phyloP scores from a whole-genome alignment of 2,329 filamentous ascomycete species.

The Clarireedia homoeocarpa region DNA sequence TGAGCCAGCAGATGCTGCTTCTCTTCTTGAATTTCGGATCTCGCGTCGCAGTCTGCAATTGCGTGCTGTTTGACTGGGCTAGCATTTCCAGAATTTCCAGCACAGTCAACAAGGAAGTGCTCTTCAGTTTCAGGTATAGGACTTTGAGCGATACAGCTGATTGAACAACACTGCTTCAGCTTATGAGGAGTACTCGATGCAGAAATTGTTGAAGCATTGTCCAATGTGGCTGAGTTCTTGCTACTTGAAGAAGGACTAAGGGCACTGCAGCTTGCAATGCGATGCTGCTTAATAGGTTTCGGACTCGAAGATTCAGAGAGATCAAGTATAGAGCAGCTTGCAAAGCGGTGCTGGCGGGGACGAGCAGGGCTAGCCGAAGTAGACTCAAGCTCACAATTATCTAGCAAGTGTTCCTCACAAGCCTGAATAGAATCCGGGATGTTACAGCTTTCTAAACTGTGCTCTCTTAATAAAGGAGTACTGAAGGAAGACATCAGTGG shows the following conservation, averaged over 20 bases:
- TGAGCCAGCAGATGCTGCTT: background rate
- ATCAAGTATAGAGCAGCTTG: background rate
- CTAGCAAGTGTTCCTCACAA: background rate
- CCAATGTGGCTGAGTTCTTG: background rate
- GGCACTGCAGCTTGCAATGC: background rate
- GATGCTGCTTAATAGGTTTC: background rate
- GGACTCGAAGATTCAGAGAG: background rate
- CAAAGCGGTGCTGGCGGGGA: background rate
- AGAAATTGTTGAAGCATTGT: background rate
- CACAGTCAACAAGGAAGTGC: background rate
- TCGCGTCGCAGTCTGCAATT: background rate
- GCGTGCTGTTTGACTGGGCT: constrained; percentile 1
- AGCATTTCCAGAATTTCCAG: background rate
- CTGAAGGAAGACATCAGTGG: too few relatives aligned
- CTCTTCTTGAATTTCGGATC: background rate
- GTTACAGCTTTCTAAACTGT: constrained; percentile 7
- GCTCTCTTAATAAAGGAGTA: background rate
- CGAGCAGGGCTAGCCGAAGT: background rate
- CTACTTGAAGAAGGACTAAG: background rate
- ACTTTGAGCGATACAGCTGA: background rate
- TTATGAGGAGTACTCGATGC: background rate
- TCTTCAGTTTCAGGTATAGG: background rate
- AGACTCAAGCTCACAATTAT: background rate
- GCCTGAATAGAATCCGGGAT: background rate
- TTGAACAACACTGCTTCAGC: background rate